Conservation (phyloP, 164 flowering plant genomes). For the Tinospora cordifolia region DNA sequence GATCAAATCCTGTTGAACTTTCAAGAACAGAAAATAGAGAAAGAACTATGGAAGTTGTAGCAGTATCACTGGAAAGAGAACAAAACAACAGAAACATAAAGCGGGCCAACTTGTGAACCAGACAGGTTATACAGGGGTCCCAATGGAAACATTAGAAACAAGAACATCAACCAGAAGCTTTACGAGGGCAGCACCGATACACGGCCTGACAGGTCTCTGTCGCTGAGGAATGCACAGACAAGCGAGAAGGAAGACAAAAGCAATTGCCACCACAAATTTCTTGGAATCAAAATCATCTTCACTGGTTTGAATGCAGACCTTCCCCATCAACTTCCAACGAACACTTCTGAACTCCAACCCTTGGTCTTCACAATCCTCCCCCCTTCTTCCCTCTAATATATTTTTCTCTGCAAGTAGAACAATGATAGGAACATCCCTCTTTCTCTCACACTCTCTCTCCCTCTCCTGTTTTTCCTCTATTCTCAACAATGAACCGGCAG, state of each 20-base stretch:
- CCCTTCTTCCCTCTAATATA: too few species aligned
- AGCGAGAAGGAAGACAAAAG: neutral
- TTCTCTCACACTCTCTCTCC: too few species aligned
- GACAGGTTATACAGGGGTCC: neutral
- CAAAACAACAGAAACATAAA: neutral
- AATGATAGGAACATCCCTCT: neutral
- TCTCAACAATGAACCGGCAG: neutral
- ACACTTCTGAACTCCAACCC: neutral
- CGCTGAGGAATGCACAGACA: neutral
- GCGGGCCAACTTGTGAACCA: neutral
- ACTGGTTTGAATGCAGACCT: neutral
- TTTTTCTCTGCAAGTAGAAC: too few species aligned
- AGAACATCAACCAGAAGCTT: neutral
- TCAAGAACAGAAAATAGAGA: too few species aligned
- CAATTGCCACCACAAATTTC: neutral
- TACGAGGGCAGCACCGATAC: neutral
- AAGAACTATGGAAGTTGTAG: neutral
- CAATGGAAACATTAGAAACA: too few species aligned
- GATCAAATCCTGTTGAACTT: too few species aligned
- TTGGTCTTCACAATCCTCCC: too few species aligned
- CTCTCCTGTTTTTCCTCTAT: neutral
- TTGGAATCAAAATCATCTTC: neutral
- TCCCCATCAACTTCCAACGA: neutral
- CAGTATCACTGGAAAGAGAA: neutral
- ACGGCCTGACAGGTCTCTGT: neutral